phyloP scores from a whole-genome alignment of 192 early-diverging fungal genomes.

The Coemansia sp. region DNA sequence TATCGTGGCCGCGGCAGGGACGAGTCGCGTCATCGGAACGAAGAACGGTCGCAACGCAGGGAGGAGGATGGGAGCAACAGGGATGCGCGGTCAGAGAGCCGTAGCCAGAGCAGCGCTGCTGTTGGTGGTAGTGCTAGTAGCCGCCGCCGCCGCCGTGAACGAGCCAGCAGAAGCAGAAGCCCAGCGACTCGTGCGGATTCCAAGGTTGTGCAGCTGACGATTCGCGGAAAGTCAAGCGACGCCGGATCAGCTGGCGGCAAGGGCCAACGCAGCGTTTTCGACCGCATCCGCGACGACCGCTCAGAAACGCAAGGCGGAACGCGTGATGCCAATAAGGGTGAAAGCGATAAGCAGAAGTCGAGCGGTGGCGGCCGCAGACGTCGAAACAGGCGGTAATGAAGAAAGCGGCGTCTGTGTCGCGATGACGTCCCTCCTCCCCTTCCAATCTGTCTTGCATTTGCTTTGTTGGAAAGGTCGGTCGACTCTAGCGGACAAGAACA shows the following conservation, averaged over 20 bases:
- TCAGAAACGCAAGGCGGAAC: conserved; percentile 7
- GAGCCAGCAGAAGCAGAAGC: conserved; percentile 23
- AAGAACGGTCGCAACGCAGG: conserved; percentile 2
- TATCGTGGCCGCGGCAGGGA: conserved; percentile 4
- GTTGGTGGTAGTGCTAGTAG: no score
- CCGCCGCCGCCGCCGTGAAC: neutral
- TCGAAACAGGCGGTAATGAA: conserved; percentile 17
- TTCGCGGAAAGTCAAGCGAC: conserved; percentile 27
- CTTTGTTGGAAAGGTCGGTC: neutral
- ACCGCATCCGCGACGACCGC: conserved; percentile 39
- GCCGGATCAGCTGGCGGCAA: conserved; percentile 4
- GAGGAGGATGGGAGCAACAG: conserved; percentile 7
- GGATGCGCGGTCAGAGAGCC: conserved; percentile 5
- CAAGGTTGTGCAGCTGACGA: conserved; percentile 14
- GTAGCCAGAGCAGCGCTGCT: conserved; percentile 11
- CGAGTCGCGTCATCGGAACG: conserved; percentile 8
- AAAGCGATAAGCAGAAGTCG: neutral
- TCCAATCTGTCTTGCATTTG: no score
- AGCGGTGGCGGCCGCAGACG: conserved; percentile 17
- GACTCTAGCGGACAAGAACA: no score
- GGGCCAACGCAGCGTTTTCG: conserved; percentile 20
- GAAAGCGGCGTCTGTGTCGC: neutral
- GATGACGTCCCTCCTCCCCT: no score
- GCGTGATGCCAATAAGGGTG: neutral
- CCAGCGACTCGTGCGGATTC: conserved; percentile 14